Percentiles rank a stretch among this genome's conserved stretches.
phyloP scores from a whole-genome alignment of 495 filamentous ascomycete genomes.

The Penicillium bialowiezense region DNA sequence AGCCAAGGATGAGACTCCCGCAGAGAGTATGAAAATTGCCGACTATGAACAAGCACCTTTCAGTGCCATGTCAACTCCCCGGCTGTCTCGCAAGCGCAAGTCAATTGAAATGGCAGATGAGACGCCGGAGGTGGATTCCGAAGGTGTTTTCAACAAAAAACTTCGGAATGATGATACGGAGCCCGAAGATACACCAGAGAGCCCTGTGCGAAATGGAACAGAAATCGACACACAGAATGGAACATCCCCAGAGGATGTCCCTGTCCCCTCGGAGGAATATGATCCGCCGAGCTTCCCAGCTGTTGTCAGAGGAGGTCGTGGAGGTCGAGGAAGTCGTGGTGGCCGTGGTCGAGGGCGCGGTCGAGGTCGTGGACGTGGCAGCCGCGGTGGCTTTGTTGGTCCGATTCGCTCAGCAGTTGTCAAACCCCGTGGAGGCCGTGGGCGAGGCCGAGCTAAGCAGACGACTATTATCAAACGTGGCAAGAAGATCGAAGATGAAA shows the following conservation, averaged over 20 bases:
- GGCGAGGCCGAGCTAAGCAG: constrained; percentile 22
- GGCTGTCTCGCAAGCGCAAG: constrained; percentile 30
- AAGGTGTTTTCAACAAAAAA: constrained; percentile 24
- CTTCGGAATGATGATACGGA: constrained; percentile 32
- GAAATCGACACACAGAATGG: constrained; percentile 13
- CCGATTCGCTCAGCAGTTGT: constrained; percentile 16
- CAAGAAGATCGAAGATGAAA: constrained; percentile 30
- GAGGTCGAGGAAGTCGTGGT: constrained; percentile 26
- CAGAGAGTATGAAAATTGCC: background rate
- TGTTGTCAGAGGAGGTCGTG: constrained; percentile 31
- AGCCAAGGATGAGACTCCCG: background rate
- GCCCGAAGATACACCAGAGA: constrained; percentile 16
- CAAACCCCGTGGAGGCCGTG: constrained; percentile 25
- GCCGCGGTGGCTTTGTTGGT: constrained; percentile 24
- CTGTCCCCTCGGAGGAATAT: constrained; percentile 2
- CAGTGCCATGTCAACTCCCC: constrained; percentile 11
- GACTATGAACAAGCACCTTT: background rate
- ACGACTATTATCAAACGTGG: constrained; percentile 12
- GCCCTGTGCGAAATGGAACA: constrained; percentile 20
- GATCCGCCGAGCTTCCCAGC: background rate
- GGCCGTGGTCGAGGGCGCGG: constrained; percentile 30
- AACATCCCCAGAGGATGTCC: constrained; percentile 19
- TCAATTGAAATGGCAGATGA: constrained; percentile 27
- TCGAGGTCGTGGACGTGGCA: constrained; percentile 36
- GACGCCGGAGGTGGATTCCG: constrained; percentile 8